A percentile compares a stretch with the other conserved stretches of the same genome.
These are phyloP conservation scores for Ambrosiella xylebori DNA, from an alignment of 2,329 filamentous ascomycete genomes.

Conservation along the genomic window DNA sequence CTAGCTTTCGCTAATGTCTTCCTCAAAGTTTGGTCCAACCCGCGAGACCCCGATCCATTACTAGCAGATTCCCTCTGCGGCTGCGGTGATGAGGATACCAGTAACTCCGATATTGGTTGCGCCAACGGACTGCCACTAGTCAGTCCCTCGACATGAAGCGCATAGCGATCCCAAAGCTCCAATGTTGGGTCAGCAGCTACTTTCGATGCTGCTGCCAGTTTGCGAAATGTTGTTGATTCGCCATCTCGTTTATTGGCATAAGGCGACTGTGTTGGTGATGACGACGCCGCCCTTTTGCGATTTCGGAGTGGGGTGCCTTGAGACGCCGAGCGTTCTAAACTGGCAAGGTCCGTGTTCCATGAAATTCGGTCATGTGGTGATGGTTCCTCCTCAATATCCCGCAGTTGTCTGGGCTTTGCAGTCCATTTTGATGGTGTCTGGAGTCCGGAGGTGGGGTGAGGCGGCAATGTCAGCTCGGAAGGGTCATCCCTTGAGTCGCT, in stretches of 20 bases:
- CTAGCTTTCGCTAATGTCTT: constrained; percentile 8
- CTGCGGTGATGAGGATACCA: constrained; percentile 47
- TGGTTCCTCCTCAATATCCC: constrained; percentile 28
- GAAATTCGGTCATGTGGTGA: constrained; percentile 45
- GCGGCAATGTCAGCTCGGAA: constrained; percentile 10
- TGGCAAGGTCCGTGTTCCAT: constrained; percentile 38
- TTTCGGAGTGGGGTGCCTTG: constrained; percentile 32
- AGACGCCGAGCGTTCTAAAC: constrained; percentile 27
- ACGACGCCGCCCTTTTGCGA: constrained; percentile 53
- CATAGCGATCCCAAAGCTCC: constrained; percentile 63
- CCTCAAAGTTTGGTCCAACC: constrained; percentile 6
- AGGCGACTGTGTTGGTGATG: constrained; percentile 55
- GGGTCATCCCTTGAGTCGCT: constrained; percentile 11
- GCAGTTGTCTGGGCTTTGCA: constrained; percentile 27
- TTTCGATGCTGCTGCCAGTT: constrained; percentile 11
- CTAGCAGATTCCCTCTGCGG: constrained; percentile 26
- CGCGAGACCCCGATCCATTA: not conserved
- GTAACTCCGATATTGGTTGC: constrained; percentile 9
- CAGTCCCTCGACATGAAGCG: constrained; percentile 27
- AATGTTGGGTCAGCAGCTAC: constrained; percentile 55
- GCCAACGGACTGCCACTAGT: not conserved
- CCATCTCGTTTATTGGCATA: constrained; percentile 8
- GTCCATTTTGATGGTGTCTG: constrained; percentile 38
- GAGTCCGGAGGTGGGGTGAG: constrained; percentile 26
- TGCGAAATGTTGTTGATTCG: constrained; percentile 11